Base-by-base conservation (phyloP, 2,329 filamentous ascomycete species). In the Cercospora sp. region DNA sequence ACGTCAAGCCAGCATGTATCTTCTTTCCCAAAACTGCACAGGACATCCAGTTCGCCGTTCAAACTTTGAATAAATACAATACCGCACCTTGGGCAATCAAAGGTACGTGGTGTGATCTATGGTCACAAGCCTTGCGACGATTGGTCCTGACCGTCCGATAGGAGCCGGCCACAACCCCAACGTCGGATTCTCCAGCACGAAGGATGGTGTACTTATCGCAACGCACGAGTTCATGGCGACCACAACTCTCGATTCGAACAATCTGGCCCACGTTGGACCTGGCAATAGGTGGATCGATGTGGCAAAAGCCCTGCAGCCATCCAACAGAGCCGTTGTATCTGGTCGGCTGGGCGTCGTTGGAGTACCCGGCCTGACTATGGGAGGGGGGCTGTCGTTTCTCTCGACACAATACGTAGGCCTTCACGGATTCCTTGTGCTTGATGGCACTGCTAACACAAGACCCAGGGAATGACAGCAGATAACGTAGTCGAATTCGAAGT, bases 61-160 rank as follows among this genome's bases (percentile, higher is more conserved):
- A 80, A 26, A 79, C 84, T 18, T 79, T 89, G 20, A 80, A 78
- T 18, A 81, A 80, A 10, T 76, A 81, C 45, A 81, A 81, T 39
- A 78, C 81, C 30, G 84, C 83, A 63, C 77, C 85, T 9, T 86
- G 89, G 60, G 87, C 86, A 26, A 81, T 87, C 77, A 82, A 85
- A 74, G 81, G 62, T 64, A 58, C 12, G 5, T 1, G 9, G 2
- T 18, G 55, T 7, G 8, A 6, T 36, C 7, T 8, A 30, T 5
- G 20, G 4, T 4, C 20, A 20, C 28, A 36, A 20, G 3, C 10
- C 3, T 53, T 28, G 13, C 4, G 55, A n/a, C 53, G 7, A 39
- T 16, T 39, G 3, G 8, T 8, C 13, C 36, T 64, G 5, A 64
- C 4, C 13, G 33, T 16, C 20, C 9, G 7, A 13, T 18, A 64